Percentiles rank a stretch among this genome's conserved stretches.
Conservation (phyloP, 306 rosid genomes). For the Bauhinia variegata region DNA sequence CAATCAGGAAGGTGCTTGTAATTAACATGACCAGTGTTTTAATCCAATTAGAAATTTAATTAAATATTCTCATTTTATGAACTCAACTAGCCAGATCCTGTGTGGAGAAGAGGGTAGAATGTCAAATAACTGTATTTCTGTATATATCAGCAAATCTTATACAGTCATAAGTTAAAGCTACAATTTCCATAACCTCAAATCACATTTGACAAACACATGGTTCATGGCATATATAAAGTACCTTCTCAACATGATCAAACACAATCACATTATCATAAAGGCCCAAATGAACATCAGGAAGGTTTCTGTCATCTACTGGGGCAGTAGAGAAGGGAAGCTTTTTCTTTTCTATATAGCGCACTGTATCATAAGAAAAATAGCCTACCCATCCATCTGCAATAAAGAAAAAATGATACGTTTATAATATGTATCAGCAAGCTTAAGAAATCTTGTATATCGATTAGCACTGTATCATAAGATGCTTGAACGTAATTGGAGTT, state of each 20-base stretch:
- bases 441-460: background rate
- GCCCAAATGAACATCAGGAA: slow-evolving; percentile 95
- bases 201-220: background rate
- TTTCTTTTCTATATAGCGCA: slow-evolving; percentile 94
- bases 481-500: background rate
- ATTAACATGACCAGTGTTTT: background rate
- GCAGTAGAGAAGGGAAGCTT: slow-evolving; percentile 86
- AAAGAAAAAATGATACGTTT: slow-evolving; percentile 23
- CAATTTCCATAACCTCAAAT: slow-evolving; percentile 7
- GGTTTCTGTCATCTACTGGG: slow-evolving; percentile 83
- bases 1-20: background rate
- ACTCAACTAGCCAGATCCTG: background rate
- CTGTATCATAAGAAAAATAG: slow-evolving; percentile 92
- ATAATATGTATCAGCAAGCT: slow-evolving; percentile 24
- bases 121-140: slow-evolving; percentile 15
- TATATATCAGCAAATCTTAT: background rate
- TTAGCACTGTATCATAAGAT: background rate
- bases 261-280: slow-evolving; percentile 89
- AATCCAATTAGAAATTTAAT: slow-evolving; percentile 8
- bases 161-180: slow-evolving; percentile 9
- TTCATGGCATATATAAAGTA: slow-evolving; percentile 39
- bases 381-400: slow-evolving; percentile 95
- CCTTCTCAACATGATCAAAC: slow-evolving; percentile 96
- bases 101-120: background rate
- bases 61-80: slow-evolving; percentile 19